Base-by-base conservation (phyloP, 768 basidiomycete genomes). In the Hypsizygus marmoreus region DNA sequence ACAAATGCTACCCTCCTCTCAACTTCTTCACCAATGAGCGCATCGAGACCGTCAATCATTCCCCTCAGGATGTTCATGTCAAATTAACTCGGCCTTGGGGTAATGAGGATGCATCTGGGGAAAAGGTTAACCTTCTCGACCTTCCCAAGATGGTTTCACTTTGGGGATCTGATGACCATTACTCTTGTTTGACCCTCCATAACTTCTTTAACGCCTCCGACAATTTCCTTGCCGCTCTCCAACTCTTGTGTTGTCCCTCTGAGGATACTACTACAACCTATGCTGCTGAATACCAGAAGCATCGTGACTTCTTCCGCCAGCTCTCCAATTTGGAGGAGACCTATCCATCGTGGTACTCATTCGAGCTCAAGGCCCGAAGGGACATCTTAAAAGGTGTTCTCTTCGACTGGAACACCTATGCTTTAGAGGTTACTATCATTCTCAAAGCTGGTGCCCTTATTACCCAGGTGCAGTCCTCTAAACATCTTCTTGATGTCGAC, bases 361-460 rank as follows among this genome's bases (percentile, higher is more conserved):
- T 56, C 26, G 51, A 56, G 22, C 3, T 36, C 3, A 22, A 45
- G 43, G 42, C 45, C 11, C 11, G 50, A 1, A 28, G 47, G 24
- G 43, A 34, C 2, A 48, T 56, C 8, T 19, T 53, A 0, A 25
- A 25, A 6, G 47, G 45, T 2, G 4, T 35, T 8, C 2, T 40
- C 3, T 55, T 49, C 23, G 34, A 47, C 24, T 23, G n/a, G 26
- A 10, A 30, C 9, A 30, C n/a, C 8, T 48, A 42, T 19, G 40
- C 47, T n/a, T n/a, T n/a, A n/a, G n/a, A n/a, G n/a, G n/a, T n/a
- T n/a, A n/a, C n/a, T n/a, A n/a, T n/a, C n/a, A n/a, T n/a, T n/a
- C n/a, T n/a, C n/a, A n/a, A n/a, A n/a, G n/a, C n/a, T n/a, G n/a
- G n/a, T n/a, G n/a, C n/a, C n/a, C n/a, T n/a, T n/a, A n/a, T n/a